Conservation (phyloP, 495 filamentous ascomycete genomes). For the Penicillium desertorum region DNA sequence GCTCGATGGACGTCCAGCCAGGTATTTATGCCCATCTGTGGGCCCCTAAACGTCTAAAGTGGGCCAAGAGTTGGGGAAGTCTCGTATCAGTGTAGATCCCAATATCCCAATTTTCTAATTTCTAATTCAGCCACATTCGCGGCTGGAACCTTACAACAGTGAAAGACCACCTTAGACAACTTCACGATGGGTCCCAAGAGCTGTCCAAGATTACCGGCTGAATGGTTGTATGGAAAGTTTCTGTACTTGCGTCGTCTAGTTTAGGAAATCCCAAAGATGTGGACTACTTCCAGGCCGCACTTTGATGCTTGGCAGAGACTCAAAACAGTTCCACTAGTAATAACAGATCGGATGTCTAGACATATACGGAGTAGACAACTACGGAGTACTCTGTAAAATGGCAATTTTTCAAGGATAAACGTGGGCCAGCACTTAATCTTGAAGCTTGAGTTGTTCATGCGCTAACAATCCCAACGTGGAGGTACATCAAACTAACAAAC, state of each 20-base stretch:
- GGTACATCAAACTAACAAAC: background rate
- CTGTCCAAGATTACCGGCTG: background rate
- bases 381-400: background rate
- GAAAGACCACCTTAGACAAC: background rate
- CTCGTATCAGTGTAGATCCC: conserved; percentile 20
- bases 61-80: background rate
- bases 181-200: background rate
- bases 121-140: background rate
- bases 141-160: no score
- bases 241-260: background rate
- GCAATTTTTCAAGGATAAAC: background rate
- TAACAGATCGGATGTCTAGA: background rate
- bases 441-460: background rate
- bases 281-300: background rate
- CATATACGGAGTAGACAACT: background rate
- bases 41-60: background rate
- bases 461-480: conserved; percentile 5
- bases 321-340: background rate
- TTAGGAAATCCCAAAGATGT: background rate
- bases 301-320: background rate
- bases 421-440: background rate
- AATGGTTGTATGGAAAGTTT: background rate
- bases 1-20: background rate
- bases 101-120: conserved; percentile 6
- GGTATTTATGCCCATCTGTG: background rate